Base-by-base conservation (phyloP, 139 green algal species). In the Spirogloea muscicola region DNA sequence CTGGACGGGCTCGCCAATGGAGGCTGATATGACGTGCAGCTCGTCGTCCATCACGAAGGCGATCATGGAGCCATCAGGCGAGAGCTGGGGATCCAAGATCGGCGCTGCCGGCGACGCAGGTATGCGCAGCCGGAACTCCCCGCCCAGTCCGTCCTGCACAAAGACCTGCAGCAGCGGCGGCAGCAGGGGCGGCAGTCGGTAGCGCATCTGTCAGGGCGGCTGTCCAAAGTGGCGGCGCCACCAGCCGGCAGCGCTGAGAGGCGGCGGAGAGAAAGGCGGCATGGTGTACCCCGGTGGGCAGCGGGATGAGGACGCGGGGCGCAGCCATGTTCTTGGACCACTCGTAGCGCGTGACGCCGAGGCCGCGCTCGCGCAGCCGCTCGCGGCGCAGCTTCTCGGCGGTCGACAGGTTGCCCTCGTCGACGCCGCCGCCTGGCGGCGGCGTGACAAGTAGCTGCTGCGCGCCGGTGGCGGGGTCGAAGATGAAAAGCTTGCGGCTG, bases 21-120 rank as follows among this genome's bases (percentile, higher is more conserved):
- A 46, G 29, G n/a, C 31, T 21, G 78, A 39, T 16, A 71, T 49
- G 16, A 84, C 78, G 43, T 52, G 76, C 21, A 86, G 29, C 77
- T 86, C 77, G 49, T 84, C 77, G 25, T 84, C 69, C 21, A 52
- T 38, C 18, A 86, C 80, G 49, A 58, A 86, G 0, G 77, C 69
- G 13, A 86, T 55, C 27, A 41, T 49, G 9, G 46, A 42, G 40
- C 80, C 80, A 49, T 86, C 80, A 7, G 80, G 76, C 16, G 77
- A 77, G 7, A 86, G 18, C 67, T 84, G 70, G 27, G 80, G 77
- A 39, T 86, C 80, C 38, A 86, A 52, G 3, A 86, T 65, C 3
- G 68, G 68, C 10, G 38, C 42, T 1, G 60, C 77, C 1, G 43
- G 18, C 3, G 64, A 33, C 1, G 58, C 34, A 2, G n/a, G 40